phyloP scores from a whole-genome alignment of 176 grass and related monocot species.

The Aegilops longissima region DNA sequence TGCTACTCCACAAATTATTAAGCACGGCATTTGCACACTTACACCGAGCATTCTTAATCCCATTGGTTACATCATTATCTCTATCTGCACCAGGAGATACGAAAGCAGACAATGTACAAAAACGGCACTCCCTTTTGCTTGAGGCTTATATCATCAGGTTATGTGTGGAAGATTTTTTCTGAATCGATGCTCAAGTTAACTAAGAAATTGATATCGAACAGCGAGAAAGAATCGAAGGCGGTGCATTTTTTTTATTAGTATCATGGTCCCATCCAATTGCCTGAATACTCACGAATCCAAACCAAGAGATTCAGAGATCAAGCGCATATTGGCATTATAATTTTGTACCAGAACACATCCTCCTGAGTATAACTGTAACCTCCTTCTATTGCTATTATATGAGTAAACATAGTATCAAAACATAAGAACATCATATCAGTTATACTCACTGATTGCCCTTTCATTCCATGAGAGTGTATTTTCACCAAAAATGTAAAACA shows the following conservation, averaged over 20 bases:
- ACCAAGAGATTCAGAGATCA: neutral
- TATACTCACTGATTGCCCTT: neutral
- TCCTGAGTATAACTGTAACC: neutral
- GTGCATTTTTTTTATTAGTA: neutral
- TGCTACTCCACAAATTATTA: too few species aligned
- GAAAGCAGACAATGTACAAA: neutral
- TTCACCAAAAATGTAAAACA: constrained; percentile 6
- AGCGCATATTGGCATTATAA: neutral
- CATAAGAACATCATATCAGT: neutral
- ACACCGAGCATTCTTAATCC: neutral
- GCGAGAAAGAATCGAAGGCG: neutral
- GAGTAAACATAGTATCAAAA: neutral
- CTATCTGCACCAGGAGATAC: neutral
- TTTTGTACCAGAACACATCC: neutral
- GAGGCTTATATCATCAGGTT: neutral
- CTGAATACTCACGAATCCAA: neutral
- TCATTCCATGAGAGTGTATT: neutral
- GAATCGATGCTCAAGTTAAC: neutral
- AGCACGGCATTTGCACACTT: too few species aligned
- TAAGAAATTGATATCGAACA: neutral
- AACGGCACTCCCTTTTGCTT: neutral
- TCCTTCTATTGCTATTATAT: neutral
- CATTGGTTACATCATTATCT: neutral
- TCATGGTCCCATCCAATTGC: neutral
- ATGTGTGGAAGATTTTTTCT: neutral